Evolutionary conservation across 768 basidiomycete species (phyloP), one percentile per base, ranked within the genome.

Genomic region (Holtermanniella nyarrowii): DNA sequence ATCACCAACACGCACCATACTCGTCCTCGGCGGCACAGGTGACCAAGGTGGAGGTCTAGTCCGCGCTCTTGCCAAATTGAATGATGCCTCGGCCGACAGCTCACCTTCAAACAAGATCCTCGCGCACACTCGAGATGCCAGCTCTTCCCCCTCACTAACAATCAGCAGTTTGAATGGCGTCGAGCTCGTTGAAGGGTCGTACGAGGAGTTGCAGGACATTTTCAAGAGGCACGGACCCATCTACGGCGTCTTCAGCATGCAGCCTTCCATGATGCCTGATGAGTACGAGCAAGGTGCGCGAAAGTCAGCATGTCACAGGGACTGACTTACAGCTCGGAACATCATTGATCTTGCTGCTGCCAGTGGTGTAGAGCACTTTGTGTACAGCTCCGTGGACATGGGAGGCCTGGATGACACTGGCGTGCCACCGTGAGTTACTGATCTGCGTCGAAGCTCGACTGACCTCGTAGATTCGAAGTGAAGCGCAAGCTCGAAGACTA

Each of bases 1-100:
- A n/a, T n/a, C n/a, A n/a, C n/a, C n/a, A n/a, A 56, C 47, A 39
- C 45, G 42, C 22, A 58, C 48, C 37, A 58, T 58, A 26, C 26
- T 58, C 22, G 53, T 55, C 27, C 23, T 58, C 46, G 50, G 46
- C 13, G 42, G 46, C 39, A 58, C 57, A 5, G 57, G 57, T 31
- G 46, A 54, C 23, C 57, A 58, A 52, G 53, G 56, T 16, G 51
- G 51, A 16, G 51, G 51, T 23, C 18, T 40, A 4, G 39, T 57
- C 43, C 43, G 46, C 41, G 56, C 5, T 31, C 25, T 31, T 13
- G 40, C 4, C 22, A 10, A 56, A 50, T 39, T 50, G 3, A 22
- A 54, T 20, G 40, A 43, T 37, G 58, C 51, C 22, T 22, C 46
- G 12, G 40, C 25, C 18, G 24, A 27, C 27, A 12, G 7, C 5